phyloP scores from a whole-genome alignment of 345 rosid genomes.

The Excoecaria cochinchinensis region DNA sequence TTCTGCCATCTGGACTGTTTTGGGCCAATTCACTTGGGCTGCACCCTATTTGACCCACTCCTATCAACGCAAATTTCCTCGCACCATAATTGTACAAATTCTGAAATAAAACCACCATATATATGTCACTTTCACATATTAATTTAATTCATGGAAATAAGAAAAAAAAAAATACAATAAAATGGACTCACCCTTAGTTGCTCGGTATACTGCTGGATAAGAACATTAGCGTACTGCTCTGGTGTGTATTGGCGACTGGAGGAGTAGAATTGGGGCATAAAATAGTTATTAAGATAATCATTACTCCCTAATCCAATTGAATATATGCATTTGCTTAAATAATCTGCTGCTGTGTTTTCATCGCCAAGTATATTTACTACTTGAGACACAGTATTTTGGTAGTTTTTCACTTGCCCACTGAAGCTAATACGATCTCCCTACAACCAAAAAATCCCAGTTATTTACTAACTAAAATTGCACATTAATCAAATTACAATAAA shows the following conservation, averaged over 20 bases:
- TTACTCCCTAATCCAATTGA: conserved; percentile 84
- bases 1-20: conserved; percentile 58
- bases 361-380: conserved; percentile 62
- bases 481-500: background rate
- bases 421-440: conserved; percentile 78
- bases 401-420: conserved; percentile 70
- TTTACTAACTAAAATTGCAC: background rate
- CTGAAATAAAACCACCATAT: conserved; percentile 23
- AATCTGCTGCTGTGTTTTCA: conserved; percentile 44
- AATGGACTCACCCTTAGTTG: conserved; percentile 51
- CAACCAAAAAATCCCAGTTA: background rate
- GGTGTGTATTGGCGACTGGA: conserved; percentile 52
- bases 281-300: conserved; percentile 92
- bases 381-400: conserved; percentile 57
- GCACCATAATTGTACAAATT: conserved; percentile 67
- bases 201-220: conserved; percentile 48
- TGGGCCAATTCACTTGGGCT: conserved; percentile 74
- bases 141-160: background rate
- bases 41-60: conserved; percentile 87
- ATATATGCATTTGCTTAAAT: conserved; percentile 64
- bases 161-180: background rate
- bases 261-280: conserved; percentile 69
- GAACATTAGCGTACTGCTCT: conserved; percentile 55
- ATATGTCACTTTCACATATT: background rate
- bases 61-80: conserved; percentile 72